Evolutionary conservation across 176 grass and related monocot genomes (phyloP).

Genomic region (Calamus simplicifolius): DNA sequence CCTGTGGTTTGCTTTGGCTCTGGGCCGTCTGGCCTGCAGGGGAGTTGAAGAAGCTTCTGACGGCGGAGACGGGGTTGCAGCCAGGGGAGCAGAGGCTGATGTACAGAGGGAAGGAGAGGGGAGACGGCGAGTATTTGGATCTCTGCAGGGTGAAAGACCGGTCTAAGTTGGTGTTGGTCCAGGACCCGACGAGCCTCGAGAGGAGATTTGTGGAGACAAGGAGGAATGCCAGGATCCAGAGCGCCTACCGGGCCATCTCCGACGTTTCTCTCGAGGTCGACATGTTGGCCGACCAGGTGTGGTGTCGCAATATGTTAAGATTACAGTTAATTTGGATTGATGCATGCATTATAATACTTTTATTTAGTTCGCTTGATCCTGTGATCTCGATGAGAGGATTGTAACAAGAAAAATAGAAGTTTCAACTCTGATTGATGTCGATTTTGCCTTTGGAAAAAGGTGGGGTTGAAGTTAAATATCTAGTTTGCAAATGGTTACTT

Average conservation of each 20-base stretch:
- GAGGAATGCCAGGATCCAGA: conserved; percentile 60
- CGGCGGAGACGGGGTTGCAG: conserved; percentile 47
- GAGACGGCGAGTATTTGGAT: conserved; percentile 67
- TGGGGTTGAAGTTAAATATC: too few relatives aligned
- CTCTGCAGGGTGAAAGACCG: conserved; percentile 73
- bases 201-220: conserved; percentile 61
- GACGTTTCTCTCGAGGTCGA: conserved; percentile 71
- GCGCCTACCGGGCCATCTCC: conserved; percentile 55
- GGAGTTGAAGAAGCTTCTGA: conserved; percentile 88
- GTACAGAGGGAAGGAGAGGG: conserved; percentile 56
- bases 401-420: too few relatives aligned
- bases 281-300: conserved; percentile 84
- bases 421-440: too few relatives aligned
- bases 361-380: too few relatives aligned
- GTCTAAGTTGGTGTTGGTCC: conserved; percentile 58
- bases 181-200: conserved; percentile 69
- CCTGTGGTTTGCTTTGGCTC: neutral
- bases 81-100: conserved; percentile 69
- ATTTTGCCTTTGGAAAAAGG: too few relatives aligned
- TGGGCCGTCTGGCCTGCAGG: conserved; percentile 23
- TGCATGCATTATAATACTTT: too few relatives aligned
- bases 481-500: too few relatives aligned
- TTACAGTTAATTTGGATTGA: too few relatives aligned
- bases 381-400: too few relatives aligned
- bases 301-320: too few relatives aligned